These are phyloP conservation scores for Paspalum notatum DNA, from an alignment of 176 grass and related monocot species.

Conservation along the genomic window DNA sequence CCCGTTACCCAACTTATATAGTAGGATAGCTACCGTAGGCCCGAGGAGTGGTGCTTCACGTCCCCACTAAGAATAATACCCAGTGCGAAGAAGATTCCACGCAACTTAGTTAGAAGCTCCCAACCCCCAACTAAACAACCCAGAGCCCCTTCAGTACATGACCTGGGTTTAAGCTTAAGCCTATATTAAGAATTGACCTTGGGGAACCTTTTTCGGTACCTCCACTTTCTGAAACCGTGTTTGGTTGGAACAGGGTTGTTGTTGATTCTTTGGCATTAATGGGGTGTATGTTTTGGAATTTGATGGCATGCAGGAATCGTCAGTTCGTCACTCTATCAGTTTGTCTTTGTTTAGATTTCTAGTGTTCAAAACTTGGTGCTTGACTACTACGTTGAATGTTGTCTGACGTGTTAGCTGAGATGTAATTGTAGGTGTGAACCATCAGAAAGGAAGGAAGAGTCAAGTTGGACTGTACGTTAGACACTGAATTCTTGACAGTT, in stretches of 20 bases:
- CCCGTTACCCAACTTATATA: slow-evolving; percentile 8
- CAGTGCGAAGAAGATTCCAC: slow-evolving; percentile 10
- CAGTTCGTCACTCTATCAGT: neutral
- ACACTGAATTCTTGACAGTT: neutral
- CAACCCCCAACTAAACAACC: neutral
- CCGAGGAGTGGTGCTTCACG: neutral
- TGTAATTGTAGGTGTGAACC: neutral
- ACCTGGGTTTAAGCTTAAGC: neutral
- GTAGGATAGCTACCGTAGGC: neutral
- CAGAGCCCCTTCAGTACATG: neutral
- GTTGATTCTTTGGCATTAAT: slow-evolving; percentile 8
- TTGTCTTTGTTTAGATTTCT: neutral
- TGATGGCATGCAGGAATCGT: neutral
- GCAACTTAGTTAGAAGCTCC: neutral
- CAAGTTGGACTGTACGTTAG: neutral
- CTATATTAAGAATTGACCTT: slow-evolving; percentile 24
- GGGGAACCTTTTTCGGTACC: neutral
- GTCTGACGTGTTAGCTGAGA: slow-evolving; percentile 28
- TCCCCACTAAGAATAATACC: neutral
- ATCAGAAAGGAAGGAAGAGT: neutral
- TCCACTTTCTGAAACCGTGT: slow-evolving; percentile 25
- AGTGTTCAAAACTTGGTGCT: neutral
- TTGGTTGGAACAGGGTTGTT: neutral
- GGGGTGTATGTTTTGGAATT: neutral
- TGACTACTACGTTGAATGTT: slow-evolving; percentile 16